phyloP scores from a whole-genome alignment of 2,329 filamentous ascomycete genomes.

The Phialophora tarda region DNA sequence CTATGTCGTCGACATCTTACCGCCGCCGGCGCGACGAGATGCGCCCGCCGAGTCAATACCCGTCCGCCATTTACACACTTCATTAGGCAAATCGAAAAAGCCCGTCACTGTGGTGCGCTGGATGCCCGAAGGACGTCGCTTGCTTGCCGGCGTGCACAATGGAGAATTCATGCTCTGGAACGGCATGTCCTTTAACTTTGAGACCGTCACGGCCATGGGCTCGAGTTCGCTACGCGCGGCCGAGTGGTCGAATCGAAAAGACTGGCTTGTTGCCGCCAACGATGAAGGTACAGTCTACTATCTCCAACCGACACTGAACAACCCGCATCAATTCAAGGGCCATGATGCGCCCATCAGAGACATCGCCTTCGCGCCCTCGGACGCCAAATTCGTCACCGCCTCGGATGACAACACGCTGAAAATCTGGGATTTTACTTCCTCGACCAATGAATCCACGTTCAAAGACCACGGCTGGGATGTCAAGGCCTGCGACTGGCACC shows the following conservation, averaged over 20 bases:
- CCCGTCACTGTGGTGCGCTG: conserved; percentile 96
- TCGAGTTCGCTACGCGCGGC: conserved; percentile 76
- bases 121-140: conserved; percentile 91
- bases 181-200: conserved; percentile 98
- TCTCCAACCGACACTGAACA: conserved; percentile 99
- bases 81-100: conserved; percentile 96
- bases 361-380: conserved; percentile 89
- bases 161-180: conserved; percentile 99
- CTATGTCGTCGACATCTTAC: conserved; percentile 91
- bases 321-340: conserved; percentile 91
- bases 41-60: conserved; percentile 85
- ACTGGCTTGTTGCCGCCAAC: conserved; percentile 95
- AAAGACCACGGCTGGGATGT: conserved; percentile 98
- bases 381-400: conserved; percentile 94
- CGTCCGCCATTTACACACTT: conserved; percentile 96
- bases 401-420: conserved; percentile 92
- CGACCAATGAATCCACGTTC: conserved; percentile 79
- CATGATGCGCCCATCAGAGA: conserved; percentile 90
- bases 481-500: conserved; percentile 97
- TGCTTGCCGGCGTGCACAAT: conserved; percentile 92
- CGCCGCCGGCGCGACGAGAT: conserved; percentile 75
- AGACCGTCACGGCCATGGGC: conserved; percentile 80
- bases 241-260: conserved; percentile 90
- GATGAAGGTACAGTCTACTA: conserved; percentile 97
- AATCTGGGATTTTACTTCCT: conserved; percentile 93